Percentiles rank a stretch among this genome's conserved stretches.
Conservation (phyloP, 768 basidiomycete genomes). For the Asterophora parasitica region DNA sequence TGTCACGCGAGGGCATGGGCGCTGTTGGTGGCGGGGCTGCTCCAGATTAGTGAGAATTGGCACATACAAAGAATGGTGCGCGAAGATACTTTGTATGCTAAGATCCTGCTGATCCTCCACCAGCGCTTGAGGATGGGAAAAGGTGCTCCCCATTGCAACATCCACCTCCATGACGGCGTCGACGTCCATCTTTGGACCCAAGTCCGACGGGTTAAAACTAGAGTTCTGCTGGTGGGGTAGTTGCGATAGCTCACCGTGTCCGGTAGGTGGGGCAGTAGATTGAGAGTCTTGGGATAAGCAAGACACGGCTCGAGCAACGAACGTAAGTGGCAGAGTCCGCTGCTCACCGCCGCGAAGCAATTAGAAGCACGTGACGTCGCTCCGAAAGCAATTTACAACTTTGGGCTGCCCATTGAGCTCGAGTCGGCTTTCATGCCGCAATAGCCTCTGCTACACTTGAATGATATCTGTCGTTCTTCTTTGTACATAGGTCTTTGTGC, state of each 20-base stretch:
- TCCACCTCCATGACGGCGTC: constrained; percentile 45
- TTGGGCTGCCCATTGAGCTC: too few relatives aligned
- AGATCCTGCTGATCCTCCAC: constrained; percentile 17
- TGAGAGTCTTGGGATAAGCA: background rate
- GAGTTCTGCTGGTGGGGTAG: background rate
- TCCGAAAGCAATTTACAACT: background rate
- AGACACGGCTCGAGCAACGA: background rate
- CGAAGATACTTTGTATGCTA: constrained; percentile 14
- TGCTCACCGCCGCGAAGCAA: constrained; percentile 15
- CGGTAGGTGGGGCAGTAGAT: background rate
- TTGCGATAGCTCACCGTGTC: background rate
- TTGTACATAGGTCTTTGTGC: too few relatives aligned
- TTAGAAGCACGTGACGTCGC: constrained; percentile 14
- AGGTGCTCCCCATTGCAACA: constrained; percentile 20
- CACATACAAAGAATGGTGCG: background rate
- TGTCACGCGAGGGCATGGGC: constrained; percentile 39
- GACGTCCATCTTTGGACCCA: constrained; percentile 31
- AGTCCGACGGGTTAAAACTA: background rate
- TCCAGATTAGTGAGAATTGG: constrained; percentile 4
- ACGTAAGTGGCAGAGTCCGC: background rate
- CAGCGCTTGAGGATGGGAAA: constrained; percentile 15
- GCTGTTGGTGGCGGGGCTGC: constrained; percentile 17
- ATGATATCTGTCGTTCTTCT: too few relatives aligned
- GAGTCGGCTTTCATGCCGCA: too few relatives aligned
- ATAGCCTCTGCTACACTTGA: too few relatives aligned